phyloP scores from a whole-genome alignment of 495 filamentous ascomycete genomes.

The Aspergillus nanangensis region DNA sequence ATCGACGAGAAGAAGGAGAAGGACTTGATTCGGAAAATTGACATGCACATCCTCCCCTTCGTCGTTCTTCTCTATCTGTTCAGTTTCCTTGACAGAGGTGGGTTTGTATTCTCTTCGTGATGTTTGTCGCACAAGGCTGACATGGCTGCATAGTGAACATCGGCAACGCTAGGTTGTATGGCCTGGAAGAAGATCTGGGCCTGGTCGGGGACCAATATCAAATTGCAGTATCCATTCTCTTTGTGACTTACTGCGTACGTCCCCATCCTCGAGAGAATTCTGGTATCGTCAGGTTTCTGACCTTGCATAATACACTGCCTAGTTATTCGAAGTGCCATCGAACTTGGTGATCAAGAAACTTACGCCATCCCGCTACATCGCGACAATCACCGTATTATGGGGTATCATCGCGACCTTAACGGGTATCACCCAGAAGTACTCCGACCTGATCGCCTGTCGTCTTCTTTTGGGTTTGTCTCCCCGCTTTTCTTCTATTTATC shows the following conservation, averaged over 20 bases:
- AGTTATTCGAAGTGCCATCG: slow-evolving; percentile 43
- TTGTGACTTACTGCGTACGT: slow-evolving; percentile 61
- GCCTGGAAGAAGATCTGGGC: slow-evolving; percentile 61
- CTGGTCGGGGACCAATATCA: slow-evolving; percentile 63
- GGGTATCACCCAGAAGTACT: slow-evolving; percentile 59
- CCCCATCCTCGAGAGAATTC: too few relatives aligned
- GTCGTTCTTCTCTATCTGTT: slow-evolving; percentile 60
- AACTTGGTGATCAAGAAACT: slow-evolving; percentile 81
- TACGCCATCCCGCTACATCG: slow-evolving; percentile 68
- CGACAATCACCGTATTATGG: slow-evolving; percentile 59
- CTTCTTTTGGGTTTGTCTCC: slow-evolving; percentile 41
- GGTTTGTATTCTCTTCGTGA: slow-evolving; percentile 16
- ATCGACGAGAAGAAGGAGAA: slow-evolving; percentile 40
- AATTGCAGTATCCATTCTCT: slow-evolving; percentile 65
- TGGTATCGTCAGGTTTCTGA: too few relatives aligned
- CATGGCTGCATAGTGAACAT: slow-evolving; percentile 60
- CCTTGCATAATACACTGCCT: not conserved
- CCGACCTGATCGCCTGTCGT: slow-evolving; percentile 49
- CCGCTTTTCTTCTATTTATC: not conserved
- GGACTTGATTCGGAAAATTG: slow-evolving; percentile 49
- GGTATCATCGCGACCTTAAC: slow-evolving; percentile 67
- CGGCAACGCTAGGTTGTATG: slow-evolving; percentile 68
- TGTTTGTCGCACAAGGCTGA: not conserved
- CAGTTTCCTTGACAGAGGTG: slow-evolving; percentile 60
- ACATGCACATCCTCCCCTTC: slow-evolving; percentile 56